Base-by-base conservation (phyloP, 2,329 filamentous ascomycete genomes). In the Aspergillus melleus region DNA sequence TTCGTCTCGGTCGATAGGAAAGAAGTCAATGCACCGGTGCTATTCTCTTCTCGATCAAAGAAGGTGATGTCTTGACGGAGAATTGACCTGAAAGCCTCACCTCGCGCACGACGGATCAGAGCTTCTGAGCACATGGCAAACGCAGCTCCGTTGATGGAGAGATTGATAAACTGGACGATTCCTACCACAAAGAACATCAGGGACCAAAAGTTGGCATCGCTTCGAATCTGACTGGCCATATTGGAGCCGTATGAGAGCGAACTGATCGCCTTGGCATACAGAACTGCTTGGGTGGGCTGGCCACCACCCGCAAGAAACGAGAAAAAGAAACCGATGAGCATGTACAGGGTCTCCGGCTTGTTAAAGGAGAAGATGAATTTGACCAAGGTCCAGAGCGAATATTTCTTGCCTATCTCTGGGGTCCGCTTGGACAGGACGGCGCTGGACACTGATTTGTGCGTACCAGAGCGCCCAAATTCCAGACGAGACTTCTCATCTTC, bases 61-160 rank as follows among this genome's bases (percentile, higher is more conserved):
- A 93, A 98, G 29, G 87, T 81, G 60, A 98, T 93, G 64, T 98
- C 95, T 76, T 98, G 94, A 64, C 93, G 90, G 54, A 98, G 86
- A 80, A 98, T 92, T 24, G 89, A 84, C 32, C 93, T 85, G 81
- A 99, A 97, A 6, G 92, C 90, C 59, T 82, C 83, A 74, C 95
- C 88, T 67, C 95, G 87, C 1, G 94, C 91, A 20, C 92, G 88
- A 72, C 91, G 90, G 57, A 97, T 85, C 24, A 98, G 84, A 46
- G 87, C 84, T 78, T 96, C 91, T n/a, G 92, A 95, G 78, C 91
- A 93, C 69, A 87, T 88, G 19, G 92, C 93, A 67, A 98, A 93
- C 2, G 88, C 81, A 54, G 90, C 69, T 54, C 92, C 92, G 69
- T 94, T 90, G 6, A 79, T 75, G 20, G 83, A 75, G 68, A 90